phyloP scores from a whole-genome alignment of 116 monocot species.

The Papilionanthe hybrid region DNA sequence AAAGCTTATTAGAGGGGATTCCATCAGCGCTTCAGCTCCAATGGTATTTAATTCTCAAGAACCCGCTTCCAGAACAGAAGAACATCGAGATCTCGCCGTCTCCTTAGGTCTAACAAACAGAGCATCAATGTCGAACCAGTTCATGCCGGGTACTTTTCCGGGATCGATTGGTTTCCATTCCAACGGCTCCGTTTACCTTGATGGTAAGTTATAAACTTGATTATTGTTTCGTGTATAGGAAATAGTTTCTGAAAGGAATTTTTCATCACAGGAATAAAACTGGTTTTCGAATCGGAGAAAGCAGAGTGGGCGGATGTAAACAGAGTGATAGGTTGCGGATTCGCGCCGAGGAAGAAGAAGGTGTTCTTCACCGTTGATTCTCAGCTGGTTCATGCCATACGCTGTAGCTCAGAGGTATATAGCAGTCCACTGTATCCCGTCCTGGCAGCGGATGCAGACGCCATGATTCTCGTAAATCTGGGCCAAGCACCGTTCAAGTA shows the following conservation, averaged over 20 bases:
- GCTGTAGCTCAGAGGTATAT: slow-evolving; percentile 62
- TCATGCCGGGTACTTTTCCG: slow-evolving; percentile 47
- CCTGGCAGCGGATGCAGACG: slow-evolving; percentile 41
- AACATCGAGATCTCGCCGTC: slow-evolving; percentile 8
- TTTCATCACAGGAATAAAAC: slow-evolving; percentile 35
- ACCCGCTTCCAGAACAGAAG: background rate
- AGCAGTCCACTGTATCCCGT: slow-evolving; percentile 55
- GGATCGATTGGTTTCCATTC: slow-evolving; percentile 80
- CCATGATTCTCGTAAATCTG: slow-evolving; percentile 58
- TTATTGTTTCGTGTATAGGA: background rate
- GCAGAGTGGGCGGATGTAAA: slow-evolving; percentile 42
- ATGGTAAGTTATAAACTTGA: slow-evolving; percentile 37
- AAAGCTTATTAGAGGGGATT: slow-evolving; percentile 28
- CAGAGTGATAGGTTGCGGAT: slow-evolving; percentile 76
- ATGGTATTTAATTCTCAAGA: background rate
- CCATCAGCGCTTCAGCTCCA: background rate
- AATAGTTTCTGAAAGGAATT: no score
- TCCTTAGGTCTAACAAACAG: slow-evolving; percentile 49
- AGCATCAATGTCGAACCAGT: background rate
- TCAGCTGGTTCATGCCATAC: slow-evolving; percentile 43
- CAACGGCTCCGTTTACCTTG: slow-evolving; percentile 62
- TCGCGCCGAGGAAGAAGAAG: slow-evolving; percentile 59
- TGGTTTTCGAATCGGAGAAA: slow-evolving; percentile 43
- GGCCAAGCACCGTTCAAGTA: slow-evolving; percentile 72
- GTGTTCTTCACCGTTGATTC: slow-evolving; percentile 87